phyloP scores from a whole-genome alignment of 331 rosid species.

The Cydonia oblonga region DNA sequence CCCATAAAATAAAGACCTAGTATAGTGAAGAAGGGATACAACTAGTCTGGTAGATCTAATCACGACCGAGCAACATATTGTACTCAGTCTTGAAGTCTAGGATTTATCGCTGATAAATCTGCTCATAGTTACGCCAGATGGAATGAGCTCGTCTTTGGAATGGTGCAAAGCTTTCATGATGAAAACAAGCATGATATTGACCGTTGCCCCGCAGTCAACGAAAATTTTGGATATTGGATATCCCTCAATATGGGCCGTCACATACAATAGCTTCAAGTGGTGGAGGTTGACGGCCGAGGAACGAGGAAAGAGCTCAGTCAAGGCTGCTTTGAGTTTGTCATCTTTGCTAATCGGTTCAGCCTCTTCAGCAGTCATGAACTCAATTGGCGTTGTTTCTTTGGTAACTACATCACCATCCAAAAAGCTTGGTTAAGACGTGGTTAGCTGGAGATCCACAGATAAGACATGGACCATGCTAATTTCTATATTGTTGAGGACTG shows the following conservation, averaged over 20 bases:
- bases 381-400: accelerated
- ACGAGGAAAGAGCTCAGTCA: too few relatives aligned
- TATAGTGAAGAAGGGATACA: too few relatives aligned
- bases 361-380: too few relatives aligned
- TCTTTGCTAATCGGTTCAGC: accelerated
- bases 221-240: background rate
- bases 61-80: too few relatives aligned
- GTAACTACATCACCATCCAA: background rate
- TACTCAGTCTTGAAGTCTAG: too few relatives aligned
- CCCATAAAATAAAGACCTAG: too few relatives aligned
- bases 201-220: accelerated
- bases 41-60: too few relatives aligned
- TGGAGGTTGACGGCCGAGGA: too few relatives aligned
- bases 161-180: background rate
- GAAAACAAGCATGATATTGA: background rate
- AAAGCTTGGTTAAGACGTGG: background rate
- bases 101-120: too few relatives aligned
- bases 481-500: background rate
- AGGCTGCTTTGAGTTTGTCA: background rate
- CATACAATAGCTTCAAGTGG: background rate
- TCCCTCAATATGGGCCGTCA: background rate
- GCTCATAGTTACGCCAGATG: background rate
- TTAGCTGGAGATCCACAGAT: accelerated
- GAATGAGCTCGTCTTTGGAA: too few relatives aligned
- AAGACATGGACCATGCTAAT: background rate